Evolutionary conservation across 2,329 filamentous ascomycete species (phyloP).

Genomic region (Fusarium udum): DNA sequence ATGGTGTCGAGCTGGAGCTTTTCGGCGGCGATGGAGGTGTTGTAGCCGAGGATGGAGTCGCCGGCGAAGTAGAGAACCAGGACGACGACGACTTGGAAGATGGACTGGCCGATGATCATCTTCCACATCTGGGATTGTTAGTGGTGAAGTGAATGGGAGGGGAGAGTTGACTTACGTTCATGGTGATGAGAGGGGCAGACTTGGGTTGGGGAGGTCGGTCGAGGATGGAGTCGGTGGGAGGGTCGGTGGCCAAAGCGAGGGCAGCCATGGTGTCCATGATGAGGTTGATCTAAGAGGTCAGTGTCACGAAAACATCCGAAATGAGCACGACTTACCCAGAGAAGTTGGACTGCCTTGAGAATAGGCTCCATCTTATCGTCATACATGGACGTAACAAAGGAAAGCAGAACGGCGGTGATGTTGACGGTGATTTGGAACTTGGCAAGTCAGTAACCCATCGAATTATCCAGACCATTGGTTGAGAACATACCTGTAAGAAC

Average conservation of each 20-base stretch:
- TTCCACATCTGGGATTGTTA: slow-evolving; percentile 79
- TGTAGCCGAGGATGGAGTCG: slow-evolving; percentile 47
- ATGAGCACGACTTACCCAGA: slow-evolving; percentile 72
- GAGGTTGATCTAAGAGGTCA: slow-evolving; percentile 64
- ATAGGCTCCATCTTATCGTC: slow-evolving; percentile 76
- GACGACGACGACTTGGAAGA: slow-evolving; percentile 85
- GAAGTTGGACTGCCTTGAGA: slow-evolving; percentile 87
- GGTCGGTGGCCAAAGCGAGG: slow-evolving; percentile 86
- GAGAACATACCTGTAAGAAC: slow-evolving; percentile 63
- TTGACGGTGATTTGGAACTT: slow-evolving; percentile 86
- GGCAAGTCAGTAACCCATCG: fast-evolving
- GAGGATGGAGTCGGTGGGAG: slow-evolving; percentile 81
- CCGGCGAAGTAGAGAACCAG: slow-evolving; percentile 86
- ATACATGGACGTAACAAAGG: slow-evolving; percentile 86
- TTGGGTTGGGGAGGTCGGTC: slow-evolving; percentile 75
- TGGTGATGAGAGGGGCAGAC: slow-evolving; percentile 74
- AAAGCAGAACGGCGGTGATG: slow-evolving; percentile 86
- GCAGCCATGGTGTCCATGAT: slow-evolving; percentile 98
- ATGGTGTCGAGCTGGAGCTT: slow-evolving; percentile 73
- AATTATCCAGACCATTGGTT: no score
- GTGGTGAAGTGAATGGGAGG: fast-evolving
- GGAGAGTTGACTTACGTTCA: slow-evolving; percentile 55
- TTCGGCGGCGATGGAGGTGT: slow-evolving; percentile 54
- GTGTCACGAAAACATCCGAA: fast-evolving
- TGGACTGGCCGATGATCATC: slow-evolving; percentile 94